These are phyloP conservation scores for Helotiales sp. DNA, from an alignment of 2,329 filamentous ascomycete species.

Conservation along the genomic window DNA sequence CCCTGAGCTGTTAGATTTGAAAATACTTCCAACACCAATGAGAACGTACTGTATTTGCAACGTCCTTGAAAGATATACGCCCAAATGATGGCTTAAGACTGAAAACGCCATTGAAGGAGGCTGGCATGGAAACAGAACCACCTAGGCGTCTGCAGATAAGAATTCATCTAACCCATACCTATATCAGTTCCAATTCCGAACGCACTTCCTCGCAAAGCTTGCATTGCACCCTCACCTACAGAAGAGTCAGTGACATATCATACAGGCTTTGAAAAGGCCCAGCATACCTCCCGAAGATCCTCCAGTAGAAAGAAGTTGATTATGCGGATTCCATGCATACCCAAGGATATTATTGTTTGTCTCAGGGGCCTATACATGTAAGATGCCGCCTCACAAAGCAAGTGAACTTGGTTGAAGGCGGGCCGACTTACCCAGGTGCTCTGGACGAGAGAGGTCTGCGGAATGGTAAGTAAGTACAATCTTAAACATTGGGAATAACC, in stretches of 20 bases:
- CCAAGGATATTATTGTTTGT: slow-evolving; percentile 44
- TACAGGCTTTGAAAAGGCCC: not conserved
- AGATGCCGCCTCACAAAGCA: not conserved
- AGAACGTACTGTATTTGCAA: slow-evolving; percentile 51
- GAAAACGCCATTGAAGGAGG: slow-evolving; percentile 37
- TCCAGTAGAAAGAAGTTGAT: slow-evolving; percentile 57
- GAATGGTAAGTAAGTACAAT: not conserved
- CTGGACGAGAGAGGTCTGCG: slow-evolving; percentile 37
- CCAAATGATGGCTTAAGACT: slow-evolving; percentile 37
- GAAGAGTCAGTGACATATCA: not conserved
- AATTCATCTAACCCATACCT: slow-evolving; percentile 6
- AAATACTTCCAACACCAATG: not conserved
- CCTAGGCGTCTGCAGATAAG: not conserved
- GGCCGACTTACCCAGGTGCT: slow-evolving; percentile 31
- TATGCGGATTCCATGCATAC: slow-evolving; percentile 54
- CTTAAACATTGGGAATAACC: not conserved
- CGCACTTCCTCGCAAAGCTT: slow-evolving; percentile 22
- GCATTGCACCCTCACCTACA: not conserved
- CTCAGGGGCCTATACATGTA: slow-evolving; percentile 29
- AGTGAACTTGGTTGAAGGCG: not conserved
- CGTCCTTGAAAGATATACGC: slow-evolving; percentile 46
- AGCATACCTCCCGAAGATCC: slow-evolving; percentile 54
- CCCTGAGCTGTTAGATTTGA: not conserved
- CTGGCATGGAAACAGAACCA: slow-evolving; percentile 33
- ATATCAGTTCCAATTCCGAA: slow-evolving; percentile 31